Evolutionary conservation across 2,329 filamentous ascomycete genomes (phyloP).

Genomic region (Hypoxylon rubiginosum): DNA sequence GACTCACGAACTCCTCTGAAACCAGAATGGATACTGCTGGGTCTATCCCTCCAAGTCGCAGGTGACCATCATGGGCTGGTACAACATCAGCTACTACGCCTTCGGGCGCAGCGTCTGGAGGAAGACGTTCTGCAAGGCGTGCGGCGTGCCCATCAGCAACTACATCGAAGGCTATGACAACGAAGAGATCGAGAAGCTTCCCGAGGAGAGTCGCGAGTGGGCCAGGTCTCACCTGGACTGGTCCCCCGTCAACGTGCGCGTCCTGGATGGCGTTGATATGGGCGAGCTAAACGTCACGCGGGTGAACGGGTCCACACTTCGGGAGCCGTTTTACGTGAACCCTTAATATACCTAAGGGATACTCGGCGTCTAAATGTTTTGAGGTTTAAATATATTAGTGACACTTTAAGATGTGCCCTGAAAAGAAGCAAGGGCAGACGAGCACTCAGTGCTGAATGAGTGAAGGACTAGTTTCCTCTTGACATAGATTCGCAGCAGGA

Average conservation of each 20-base stretch:
- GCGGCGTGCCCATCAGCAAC: constrained; percentile 59
- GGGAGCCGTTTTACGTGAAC: constrained; percentile 55
- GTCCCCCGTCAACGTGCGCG: constrained; percentile 57
- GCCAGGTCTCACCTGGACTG: constrained; percentile 25
- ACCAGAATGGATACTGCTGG: constrained; percentile 59
- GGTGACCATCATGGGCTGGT: constrained; percentile 54
- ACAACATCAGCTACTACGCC: constrained; percentile 55
- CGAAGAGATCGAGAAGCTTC: constrained; percentile 52
- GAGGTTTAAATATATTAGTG: no score
- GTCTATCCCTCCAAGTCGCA: constrained; percentile 57
- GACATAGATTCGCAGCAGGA: no score
- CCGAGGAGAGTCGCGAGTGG: constrained; percentile 40
- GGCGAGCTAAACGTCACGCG: constrained; percentile 43
- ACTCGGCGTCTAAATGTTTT: no score
- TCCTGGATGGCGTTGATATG: constrained; percentile 57
- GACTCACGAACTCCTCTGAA: background rate
- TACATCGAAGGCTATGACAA: constrained; percentile 47
- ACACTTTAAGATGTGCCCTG: no score
- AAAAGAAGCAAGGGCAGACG: no score
- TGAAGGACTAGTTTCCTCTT: no score
- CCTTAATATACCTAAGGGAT: no score
- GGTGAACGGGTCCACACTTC: constrained; percentile 46
- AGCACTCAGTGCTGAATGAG: no score
- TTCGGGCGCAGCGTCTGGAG: constrained; percentile 50
- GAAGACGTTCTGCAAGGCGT: constrained; percentile 62